These are phyloP conservation scores for Aspergillus sclerotiicarbonarius DNA, from an alignment of 495 filamentous ascomycete species.

Conservation along the genomic window DNA sequence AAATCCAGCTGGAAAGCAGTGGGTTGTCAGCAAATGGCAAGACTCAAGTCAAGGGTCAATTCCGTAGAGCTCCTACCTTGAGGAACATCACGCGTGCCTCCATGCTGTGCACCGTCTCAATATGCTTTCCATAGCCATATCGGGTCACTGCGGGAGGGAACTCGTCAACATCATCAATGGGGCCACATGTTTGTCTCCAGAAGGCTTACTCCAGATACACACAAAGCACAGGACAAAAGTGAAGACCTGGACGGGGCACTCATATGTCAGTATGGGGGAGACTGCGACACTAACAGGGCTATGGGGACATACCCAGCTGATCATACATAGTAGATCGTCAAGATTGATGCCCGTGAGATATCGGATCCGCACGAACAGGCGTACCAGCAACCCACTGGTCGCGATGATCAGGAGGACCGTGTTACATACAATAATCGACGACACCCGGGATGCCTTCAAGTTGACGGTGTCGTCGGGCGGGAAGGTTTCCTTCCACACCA, in stretches of 20 bases:
- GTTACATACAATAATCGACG: slow-evolving; percentile 22
- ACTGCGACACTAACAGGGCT: neutral
- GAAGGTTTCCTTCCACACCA: neutral
- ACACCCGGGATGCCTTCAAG: slow-evolving; percentile 12
- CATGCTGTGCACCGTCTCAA: slow-evolving; percentile 11
- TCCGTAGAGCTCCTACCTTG: slow-evolving; percentile 13
- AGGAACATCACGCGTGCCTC: slow-evolving; percentile 19
- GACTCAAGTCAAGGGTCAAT: too few species aligned
- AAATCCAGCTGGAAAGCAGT: slow-evolving; percentile 18
- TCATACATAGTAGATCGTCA: slow-evolving; percentile 22
- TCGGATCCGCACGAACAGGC: slow-evolving; percentile 19
- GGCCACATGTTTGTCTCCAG: neutral
- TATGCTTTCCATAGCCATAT: slow-evolving; percentile 26
- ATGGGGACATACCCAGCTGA: slow-evolving; percentile 16
- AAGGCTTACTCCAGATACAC: slow-evolving; percentile 19
- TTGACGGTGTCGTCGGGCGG: neutral
- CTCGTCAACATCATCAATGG: neutral
- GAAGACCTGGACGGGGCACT: slow-evolving; percentile 15
- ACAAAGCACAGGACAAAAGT: slow-evolving; percentile 16
- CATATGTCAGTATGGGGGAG: neutral
- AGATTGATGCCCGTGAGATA: slow-evolving; percentile 21
- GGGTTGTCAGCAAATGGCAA: neutral
- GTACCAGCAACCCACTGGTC: slow-evolving; percentile 14
- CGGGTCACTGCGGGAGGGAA: slow-evolving; percentile 18
- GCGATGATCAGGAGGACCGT: slow-evolving; percentile 17